Conservation (phyloP, 2,329 filamentous ascomycete species). For the Fusarium tuaranense region DNA sequence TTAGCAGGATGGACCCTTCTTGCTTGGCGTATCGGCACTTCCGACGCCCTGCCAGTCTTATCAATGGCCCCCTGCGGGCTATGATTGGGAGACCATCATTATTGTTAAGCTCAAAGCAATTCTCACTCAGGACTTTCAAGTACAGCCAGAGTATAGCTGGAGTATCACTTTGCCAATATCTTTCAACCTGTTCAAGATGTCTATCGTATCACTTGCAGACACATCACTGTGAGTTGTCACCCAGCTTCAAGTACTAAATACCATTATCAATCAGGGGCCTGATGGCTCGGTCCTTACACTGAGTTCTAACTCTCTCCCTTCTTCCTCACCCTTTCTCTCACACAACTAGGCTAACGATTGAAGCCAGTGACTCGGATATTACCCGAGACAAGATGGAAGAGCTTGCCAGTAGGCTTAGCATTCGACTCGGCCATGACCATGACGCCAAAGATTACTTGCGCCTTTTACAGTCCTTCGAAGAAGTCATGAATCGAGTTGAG, state of each 20-base stretch:
- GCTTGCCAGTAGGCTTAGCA: slow-evolving; percentile 31
- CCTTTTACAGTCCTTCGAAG: slow-evolving; percentile 44
- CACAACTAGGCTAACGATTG: neutral
- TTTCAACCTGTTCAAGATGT: neutral
- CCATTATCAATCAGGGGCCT: neutral
- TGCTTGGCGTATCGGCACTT: neutral
- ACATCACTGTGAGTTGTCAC: neutral
- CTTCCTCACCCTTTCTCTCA: neutral
- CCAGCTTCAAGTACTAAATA: neutral
- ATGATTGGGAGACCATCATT: neutral
- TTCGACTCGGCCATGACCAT: slow-evolving; percentile 24
- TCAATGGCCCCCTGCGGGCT: neutral
- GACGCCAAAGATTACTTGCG: slow-evolving; percentile 46
- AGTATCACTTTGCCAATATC: neutral
- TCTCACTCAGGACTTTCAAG: neutral
- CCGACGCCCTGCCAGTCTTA: neutral
- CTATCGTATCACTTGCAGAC: neutral
- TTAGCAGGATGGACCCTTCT: neutral
- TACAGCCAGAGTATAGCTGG: neutral
- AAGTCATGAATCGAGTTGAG: slow-evolving; percentile 41
- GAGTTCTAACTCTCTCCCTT: neutral
- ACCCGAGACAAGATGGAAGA: slow-evolving; percentile 25
- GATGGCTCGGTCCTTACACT: neutral
- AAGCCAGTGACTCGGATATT: slow-evolving; percentile 9
- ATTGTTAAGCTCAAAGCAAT: neutral